Evolutionary conservation across 257 asterid species (phyloP).

Genomic region (Petrea volubilis): DNA sequence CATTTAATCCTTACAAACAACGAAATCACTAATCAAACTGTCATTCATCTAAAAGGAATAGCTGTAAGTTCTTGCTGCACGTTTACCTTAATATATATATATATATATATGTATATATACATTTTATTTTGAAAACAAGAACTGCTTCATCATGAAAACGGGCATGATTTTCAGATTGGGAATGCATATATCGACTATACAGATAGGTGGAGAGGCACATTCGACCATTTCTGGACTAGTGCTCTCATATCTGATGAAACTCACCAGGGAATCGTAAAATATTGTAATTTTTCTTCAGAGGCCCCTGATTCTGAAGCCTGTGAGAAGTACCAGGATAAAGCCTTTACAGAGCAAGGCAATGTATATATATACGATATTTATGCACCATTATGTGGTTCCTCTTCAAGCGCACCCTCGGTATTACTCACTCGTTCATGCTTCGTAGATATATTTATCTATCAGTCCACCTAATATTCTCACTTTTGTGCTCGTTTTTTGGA

Average conservation of each 20-base stretch:
- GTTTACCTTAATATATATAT: not conserved
- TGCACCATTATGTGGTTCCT: constrained; percentile 44
- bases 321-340: not conserved
- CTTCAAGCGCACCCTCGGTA: constrained; percentile 20
- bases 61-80: constrained; percentile 40
- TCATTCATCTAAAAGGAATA: constrained; percentile 59
- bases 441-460: too few relatives aligned
- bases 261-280: constrained; percentile 34
- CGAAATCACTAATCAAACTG: constrained; percentile 48
- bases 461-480: not conserved
- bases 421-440: not conserved
- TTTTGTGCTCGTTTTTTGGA: not conserved
- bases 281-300: constrained; percentile 47
- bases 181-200: constrained; percentile 46
- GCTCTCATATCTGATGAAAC: constrained; percentile 71
- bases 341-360: constrained; percentile 2
- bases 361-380: constrained; percentile 41
- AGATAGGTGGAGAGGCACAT: constrained; percentile 37
- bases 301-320: constrained; percentile 30
- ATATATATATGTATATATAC: too few relatives aligned
- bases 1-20: constrained; percentile 48
- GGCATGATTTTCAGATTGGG: constrained; percentile 50
- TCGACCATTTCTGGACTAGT: constrained; percentile 55
- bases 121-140: not conserved
- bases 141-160: not conserved